A percentile compares a stretch with the other conserved stretches of the same genome.
phyloP scores from a whole-genome alignment of 2,329 filamentous ascomycete species.

The Plectosphaerella sp. region DNA sequence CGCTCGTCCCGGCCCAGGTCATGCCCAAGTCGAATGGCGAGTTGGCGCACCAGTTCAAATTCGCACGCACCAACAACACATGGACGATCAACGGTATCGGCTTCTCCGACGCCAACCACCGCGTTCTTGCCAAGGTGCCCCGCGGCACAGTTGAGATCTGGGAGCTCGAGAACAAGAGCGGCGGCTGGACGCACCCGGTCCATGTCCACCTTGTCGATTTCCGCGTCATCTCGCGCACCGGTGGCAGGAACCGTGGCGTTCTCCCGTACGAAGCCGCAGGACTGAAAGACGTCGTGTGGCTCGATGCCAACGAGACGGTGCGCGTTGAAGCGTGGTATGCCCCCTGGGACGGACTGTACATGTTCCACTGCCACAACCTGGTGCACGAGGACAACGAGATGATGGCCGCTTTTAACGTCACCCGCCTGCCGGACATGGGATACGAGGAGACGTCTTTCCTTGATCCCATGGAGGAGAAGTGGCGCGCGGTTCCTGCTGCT shows the following conservation, averaged over 20 bases:
- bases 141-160: slow-evolving; percentile 44
- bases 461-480: slow-evolving; percentile 31
- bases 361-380: slow-evolving; percentile 44
- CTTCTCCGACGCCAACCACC: slow-evolving; percentile 39
- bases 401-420: slow-evolving; percentile 43
- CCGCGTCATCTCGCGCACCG: slow-evolving; percentile 43
- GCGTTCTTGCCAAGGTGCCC: slow-evolving; percentile 42
- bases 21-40: slow-evolving; percentile 17
- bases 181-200: slow-evolving; percentile 47
- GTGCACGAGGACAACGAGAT: slow-evolving; percentile 41
- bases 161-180: slow-evolving; percentile 44
- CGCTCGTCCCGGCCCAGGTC: slow-evolving; percentile 33
- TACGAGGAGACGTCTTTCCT: slow-evolving; percentile 31
- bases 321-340: slow-evolving; percentile 45
- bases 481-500: slow-evolving; percentile 16
- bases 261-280: slow-evolving; percentile 48
- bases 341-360: slow-evolving; percentile 48
- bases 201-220: slow-evolving; percentile 59
- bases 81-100: slow-evolving; percentile 49
- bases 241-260: slow-evolving; percentile 31
- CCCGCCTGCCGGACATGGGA: slow-evolving; percentile 27
- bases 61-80: slow-evolving; percentile 35
- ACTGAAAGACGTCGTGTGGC: slow-evolving; percentile 54
- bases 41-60: slow-evolving; percentile 39
- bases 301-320: slow-evolving; percentile 45